Conservation (phyloP, 257 asterid genomes). For the Solanum medicagineum region DNA sequence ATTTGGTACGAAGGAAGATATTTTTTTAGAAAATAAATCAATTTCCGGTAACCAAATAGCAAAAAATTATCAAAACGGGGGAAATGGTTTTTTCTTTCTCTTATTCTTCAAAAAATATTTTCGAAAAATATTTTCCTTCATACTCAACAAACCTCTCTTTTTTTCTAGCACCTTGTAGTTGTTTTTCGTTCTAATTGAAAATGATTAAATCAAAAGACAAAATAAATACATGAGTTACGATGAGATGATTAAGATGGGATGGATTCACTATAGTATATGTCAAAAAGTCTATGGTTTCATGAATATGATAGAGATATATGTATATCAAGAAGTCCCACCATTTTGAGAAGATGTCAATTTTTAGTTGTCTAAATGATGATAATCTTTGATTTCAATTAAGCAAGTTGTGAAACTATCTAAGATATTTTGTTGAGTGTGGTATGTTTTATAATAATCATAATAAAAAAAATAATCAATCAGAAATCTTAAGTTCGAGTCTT, state of each 20-base stretch:
- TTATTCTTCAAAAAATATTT: neutral
- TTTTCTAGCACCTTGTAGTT: neutral
- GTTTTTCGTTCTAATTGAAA: neutral
- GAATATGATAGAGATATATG: neutral
- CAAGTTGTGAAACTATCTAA: neutral
- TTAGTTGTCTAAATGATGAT: neutral
- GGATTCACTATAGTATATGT: neutral
- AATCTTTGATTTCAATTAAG: neutral
- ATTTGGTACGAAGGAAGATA: neutral
- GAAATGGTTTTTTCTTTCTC: neutral
- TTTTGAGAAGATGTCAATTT: neutral
- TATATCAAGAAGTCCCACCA: neutral
- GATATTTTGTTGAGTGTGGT: neutral
- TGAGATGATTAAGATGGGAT: neutral
- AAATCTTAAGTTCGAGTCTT: neutral
- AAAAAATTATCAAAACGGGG: neutral
- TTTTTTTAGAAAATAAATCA: neutral
- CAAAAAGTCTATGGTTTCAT: neutral
- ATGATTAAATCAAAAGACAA: neutral
- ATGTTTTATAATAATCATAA: neutral
- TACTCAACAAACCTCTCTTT: neutral
- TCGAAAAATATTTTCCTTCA: fast-evolving
- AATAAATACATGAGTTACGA: neutral
- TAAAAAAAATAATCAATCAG: neutral
- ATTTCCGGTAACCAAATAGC: neutral